Conservation (phyloP, 495 filamentous ascomycete species). For the Parmelia sp. region DNA sequence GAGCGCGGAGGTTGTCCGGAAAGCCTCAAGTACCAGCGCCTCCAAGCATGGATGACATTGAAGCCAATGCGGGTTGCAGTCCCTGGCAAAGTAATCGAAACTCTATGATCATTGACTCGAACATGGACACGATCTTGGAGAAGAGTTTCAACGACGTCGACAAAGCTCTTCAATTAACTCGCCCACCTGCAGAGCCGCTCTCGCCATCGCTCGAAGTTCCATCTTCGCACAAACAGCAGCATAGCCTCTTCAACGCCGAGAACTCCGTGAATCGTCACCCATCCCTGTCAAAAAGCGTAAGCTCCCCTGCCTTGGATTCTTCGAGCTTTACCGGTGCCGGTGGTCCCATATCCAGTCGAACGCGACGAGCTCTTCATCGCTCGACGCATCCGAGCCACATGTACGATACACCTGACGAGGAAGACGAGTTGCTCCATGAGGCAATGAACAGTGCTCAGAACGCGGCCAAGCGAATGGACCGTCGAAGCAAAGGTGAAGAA, state of each 20-base stretch:
- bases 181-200: conserved; percentile 54
- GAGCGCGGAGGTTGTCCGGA: conserved; percentile 86
- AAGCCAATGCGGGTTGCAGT: conserved; percentile 83
- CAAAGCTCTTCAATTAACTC: conserved; percentile 66
- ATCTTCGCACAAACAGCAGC: conserved; percentile 42
- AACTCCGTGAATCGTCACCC: conserved; percentile 58
- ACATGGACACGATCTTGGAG: conserved; percentile 46
- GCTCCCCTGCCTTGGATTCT: conserved; percentile 57
- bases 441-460: conserved; percentile 56
- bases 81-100: conserved; percentile 81
- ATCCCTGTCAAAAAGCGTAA: conserved; percentile 66
- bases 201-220: conserved; percentile 47
- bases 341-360: conserved; percentile 73
- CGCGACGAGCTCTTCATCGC: conserved; percentile 70
- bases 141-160: conserved; percentile 68
- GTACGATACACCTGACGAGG: conserved; percentile 93
- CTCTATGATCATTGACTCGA: conserved; percentile 72
- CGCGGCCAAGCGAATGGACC: conserved; percentile 49
- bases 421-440: conserved; percentile 92
- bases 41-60: conserved; percentile 72
- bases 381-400: conserved; percentile 66
- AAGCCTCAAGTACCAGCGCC: conserved; percentile 72
- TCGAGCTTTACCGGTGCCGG: conserved; percentile 45
- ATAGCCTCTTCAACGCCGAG: conserved; percentile 12
- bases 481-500: conserved; percentile 37